A percentile compares a stretch with the other conserved stretches of the same genome.
phyloP scores from a whole-genome alignment of 257 asterid genomes.

The Petunia secreta region DNA sequence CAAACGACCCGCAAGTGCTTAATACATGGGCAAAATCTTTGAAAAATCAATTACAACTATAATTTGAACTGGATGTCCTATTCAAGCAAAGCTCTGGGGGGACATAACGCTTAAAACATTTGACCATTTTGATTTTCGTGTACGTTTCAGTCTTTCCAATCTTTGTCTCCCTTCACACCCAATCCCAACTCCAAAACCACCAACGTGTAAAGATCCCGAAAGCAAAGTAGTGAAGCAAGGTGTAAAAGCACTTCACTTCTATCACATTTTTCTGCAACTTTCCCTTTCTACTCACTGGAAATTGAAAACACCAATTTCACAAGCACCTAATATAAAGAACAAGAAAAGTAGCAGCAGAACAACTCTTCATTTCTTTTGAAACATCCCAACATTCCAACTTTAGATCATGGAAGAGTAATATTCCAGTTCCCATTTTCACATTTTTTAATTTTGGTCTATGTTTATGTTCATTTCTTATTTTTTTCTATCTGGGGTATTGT shows the following conservation, averaged over 20 bases:
- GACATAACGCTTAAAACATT: not conserved
- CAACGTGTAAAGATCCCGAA: not conserved
- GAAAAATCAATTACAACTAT: too few relatives aligned
- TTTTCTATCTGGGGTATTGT: too few relatives aligned
- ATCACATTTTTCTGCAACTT: not conserved
- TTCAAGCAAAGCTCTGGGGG: not conserved
- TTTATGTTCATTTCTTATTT: not conserved
- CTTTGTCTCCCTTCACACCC: not conserved
- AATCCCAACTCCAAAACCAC: not conserved
- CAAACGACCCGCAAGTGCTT: too few relatives aligned
- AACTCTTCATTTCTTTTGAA: not conserved
- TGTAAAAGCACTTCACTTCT: not conserved
- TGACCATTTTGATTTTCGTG: not conserved
- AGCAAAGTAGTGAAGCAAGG: not conserved
- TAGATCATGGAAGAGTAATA: conserved; percentile 38
- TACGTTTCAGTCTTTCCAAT: not conserved
- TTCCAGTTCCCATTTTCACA: not conserved
- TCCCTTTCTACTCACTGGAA: conserved; percentile 23
- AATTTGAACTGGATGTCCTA: too few relatives aligned
- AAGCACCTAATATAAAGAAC: conserved; percentile 22
- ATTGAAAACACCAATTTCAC: conserved; percentile 22
- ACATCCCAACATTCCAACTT: not conserved
- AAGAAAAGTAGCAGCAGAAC: not conserved
- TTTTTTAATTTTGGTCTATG: not conserved
- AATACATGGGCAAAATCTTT: too few relatives aligned